These are phyloP conservation scores for Taxillus chinensis DNA, from an alignment of 164 flowering plant genomes.

Conservation along the genomic window DNA sequence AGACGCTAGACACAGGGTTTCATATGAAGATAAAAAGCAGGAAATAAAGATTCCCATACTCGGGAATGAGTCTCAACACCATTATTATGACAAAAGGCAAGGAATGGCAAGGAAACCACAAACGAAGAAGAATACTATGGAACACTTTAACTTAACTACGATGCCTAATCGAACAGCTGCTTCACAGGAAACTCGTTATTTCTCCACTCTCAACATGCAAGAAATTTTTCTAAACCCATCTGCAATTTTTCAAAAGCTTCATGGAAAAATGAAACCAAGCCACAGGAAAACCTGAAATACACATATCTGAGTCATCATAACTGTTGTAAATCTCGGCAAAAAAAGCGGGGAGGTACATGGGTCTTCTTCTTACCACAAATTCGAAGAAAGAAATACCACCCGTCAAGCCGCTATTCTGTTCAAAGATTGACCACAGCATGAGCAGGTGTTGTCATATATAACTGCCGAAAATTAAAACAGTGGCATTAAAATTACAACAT, in stretches of 20 bases:
- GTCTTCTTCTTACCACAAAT: constrained; percentile 33
- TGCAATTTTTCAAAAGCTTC: constrained; percentile 39
- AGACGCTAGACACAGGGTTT: no score
- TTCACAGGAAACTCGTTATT: constrained; percentile 17
- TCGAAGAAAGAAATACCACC: constrained; percentile 46
- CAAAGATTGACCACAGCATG: constrained; percentile 40
- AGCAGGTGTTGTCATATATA: constrained; percentile 38
- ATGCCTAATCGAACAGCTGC: constrained; percentile 13
- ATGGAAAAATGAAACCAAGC: constrained; percentile 27
- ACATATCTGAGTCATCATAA: background rate
- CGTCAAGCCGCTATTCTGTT: constrained; percentile 42
- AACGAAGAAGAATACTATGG: no score
- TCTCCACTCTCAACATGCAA: constrained; percentile 3
- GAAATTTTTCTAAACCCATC: constrained; percentile 20
- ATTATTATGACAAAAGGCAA: no score
- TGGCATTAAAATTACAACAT: no score
- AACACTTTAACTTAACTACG: background rate
- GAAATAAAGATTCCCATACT: no score
- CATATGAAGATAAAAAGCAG: no score
- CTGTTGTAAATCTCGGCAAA: background rate
- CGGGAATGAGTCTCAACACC: no score
- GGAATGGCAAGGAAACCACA: no score
- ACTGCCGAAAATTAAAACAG: constrained; percentile 17
- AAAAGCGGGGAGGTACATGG: background rate
- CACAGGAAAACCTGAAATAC: constrained; percentile 31